Percentiles rank a stretch among this genome's conserved stretches.
Conservation (phyloP, 768 basidiomycete genomes). For the Rhodosporidiobolus odoratus region DNA sequence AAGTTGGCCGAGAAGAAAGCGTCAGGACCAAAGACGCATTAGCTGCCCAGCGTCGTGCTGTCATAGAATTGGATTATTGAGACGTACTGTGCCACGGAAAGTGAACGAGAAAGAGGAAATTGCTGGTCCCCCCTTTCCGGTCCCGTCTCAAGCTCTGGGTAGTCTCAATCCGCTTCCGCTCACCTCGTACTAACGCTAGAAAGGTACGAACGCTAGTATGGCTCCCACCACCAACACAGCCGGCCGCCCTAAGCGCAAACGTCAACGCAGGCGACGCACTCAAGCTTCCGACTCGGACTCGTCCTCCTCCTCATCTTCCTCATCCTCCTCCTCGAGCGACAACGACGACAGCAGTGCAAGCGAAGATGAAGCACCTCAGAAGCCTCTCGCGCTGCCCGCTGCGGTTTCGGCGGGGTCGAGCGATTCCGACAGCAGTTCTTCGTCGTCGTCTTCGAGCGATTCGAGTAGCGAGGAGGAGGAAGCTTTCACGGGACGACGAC, state of each 20-base stretch:
- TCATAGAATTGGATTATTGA: no score
- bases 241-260: slow-evolving; percentile 36
- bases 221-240: slow-evolving; percentile 24
- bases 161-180: neutral
- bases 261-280: slow-evolving; percentile 30
- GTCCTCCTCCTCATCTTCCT: slow-evolving; percentile 1
- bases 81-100: no score
- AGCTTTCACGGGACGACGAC: neutral
- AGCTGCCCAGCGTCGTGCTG: no score
- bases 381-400: no score
- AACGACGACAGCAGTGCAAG: neutral
- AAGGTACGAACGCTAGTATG: slow-evolving; percentile 1
- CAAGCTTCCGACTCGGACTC: neutral
- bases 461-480: no score
- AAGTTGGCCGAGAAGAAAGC: neutral
- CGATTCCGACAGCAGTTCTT: no score
- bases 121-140: no score
- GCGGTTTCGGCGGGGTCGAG: no score
- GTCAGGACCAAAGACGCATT: slow-evolving; percentile 3
- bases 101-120: no score
- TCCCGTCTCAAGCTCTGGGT: neutral
- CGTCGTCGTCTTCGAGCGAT: no score
- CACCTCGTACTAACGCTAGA: neutral
- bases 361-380: slow-evolving; percentile 6
- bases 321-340: neutral